Evolutionary conservation across 164 flowering plant genomes (phyloP), one percentile per base, ranked within the genome.

Genomic region (Warburgia ugandensis): DNA sequence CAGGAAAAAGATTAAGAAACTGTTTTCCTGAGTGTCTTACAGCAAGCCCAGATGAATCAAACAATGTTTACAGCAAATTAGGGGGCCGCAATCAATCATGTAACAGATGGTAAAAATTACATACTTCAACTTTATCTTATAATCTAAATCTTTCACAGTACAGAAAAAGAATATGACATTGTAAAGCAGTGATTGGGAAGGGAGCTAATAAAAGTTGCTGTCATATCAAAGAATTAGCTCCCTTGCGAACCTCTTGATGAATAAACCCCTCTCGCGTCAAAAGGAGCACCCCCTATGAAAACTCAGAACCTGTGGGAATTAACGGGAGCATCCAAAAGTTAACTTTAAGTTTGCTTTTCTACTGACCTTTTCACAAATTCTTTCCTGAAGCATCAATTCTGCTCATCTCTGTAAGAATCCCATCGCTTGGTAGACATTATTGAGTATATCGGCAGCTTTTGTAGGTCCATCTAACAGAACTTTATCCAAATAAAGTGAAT

Each of bases 371-470:
- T 28, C 61, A 48, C 13, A 23, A 56, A 43, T 48, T 43, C 56
- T 47, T 55, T 28, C 32, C 45, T 55, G 49, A n/a, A n/a, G 60
- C 47, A 60, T 64, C 51, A 29, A 53, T 62, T 63, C 67, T 50
- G 49, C 58, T 81, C 76, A 78, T 77, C 79, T 68, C 37, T 62
- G 70, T 62, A 83, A 68, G 65, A 92, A 88, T 67, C 96, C 98
- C 99, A 88, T 88, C 40, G 95, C 95, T 56, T 83, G 91, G 72
- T 83, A 80, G 51, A 83, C 83, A 72, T 88, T 79, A 65, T 69
- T 73, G 63, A 92, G 73, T 52, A 84, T 80, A 45, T 63, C 70
- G 49, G 94, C 37, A 51, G 95, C 96, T 67, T 66, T 88, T 29
- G 50, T 52, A 37, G 98, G 91, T 50, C 95, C 96, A 50, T 83